Percentiles rank a stretch among this genome's conserved stretches.
These are phyloP conservation scores for Fraxinus anomala DNA, from an alignment of 257 asterid species.

Conservation along the genomic window DNA sequence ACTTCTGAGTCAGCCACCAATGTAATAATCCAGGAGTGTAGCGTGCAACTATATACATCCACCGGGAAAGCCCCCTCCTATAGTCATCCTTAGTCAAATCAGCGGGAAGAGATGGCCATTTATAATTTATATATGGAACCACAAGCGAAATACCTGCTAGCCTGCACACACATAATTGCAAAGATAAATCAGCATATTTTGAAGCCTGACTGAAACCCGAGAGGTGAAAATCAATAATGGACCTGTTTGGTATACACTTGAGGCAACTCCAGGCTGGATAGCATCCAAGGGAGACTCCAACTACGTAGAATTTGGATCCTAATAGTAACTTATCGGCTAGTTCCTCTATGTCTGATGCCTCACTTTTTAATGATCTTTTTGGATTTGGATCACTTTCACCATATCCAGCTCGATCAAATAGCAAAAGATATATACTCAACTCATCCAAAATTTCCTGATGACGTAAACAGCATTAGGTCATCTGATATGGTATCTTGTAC, in stretches of 20 bases:
- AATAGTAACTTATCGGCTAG: conserved; percentile 71
- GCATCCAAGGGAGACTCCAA: conserved; percentile 83
- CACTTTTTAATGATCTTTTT: conserved; percentile 69
- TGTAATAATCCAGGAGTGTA: conserved; percentile 62
- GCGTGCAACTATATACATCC: conserved; percentile 54
- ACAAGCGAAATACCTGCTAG: conserved; percentile 80
- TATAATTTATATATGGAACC: conserved; percentile 78
- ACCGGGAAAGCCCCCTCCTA: conserved; percentile 62
- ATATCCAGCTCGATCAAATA: conserved; percentile 89
- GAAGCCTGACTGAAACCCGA: background rate
- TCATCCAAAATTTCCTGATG: conserved; percentile 70
- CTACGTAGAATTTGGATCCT: conserved; percentile 68
- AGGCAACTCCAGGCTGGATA: conserved; percentile 86
- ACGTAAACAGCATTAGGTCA: conserved; percentile 38
- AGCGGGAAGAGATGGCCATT: conserved; percentile 79
- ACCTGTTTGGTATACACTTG: conserved; percentile 75
- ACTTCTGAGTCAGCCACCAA: conserved; percentile 89
- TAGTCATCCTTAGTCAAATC: conserved; percentile 66
- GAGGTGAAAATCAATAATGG: conserved; percentile 4
- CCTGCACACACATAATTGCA: conserved; percentile 42
- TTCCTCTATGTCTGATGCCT: conserved; percentile 83
- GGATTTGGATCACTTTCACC: conserved; percentile 94
- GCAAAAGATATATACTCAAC: conserved; percentile 59
- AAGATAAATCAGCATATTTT: conserved; percentile 4
- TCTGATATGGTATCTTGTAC: background rate